A percentile compares a stretch with the other conserved stretches of the same genome.
Evolutionary conservation across 1,284 basidiomycete species (phyloP).

Genomic region (Pseudozyma tsukubaensis): DNA sequence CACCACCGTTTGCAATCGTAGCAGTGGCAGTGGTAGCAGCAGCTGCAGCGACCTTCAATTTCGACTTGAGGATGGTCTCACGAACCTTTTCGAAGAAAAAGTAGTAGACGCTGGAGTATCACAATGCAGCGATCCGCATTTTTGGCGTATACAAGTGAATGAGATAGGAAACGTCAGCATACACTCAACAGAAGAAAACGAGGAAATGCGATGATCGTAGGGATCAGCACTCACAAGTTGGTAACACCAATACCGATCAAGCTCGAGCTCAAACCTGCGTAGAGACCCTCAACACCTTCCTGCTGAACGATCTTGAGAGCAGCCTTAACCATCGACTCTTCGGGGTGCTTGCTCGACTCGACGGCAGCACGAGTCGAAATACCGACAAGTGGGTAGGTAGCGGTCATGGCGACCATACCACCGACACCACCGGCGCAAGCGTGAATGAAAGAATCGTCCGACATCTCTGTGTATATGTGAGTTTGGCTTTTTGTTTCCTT

Average conservation of each 20-base stretch:
- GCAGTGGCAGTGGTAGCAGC: constrained; percentile 69
- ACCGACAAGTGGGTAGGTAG: constrained; percentile 80
- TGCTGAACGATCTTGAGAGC: constrained; percentile 82
- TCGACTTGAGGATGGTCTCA: constrained; percentile 66
- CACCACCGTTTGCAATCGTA: constrained; percentile 62
- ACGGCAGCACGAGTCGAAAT: constrained; percentile 93
- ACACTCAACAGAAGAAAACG: neutral
- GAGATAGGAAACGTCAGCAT: neutral
- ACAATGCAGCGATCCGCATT: too few species aligned
- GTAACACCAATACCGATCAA: constrained; percentile 91
- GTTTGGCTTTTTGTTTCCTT: neutral
- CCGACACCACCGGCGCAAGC: constrained; percentile 89
- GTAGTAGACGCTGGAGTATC: constrained; percentile 67
- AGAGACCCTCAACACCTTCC: constrained; percentile 87
- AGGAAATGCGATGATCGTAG: neutral
- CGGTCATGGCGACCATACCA: constrained; percentile 76
- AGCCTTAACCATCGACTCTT: constrained; percentile 72
- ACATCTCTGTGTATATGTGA: constrained; percentile 25
- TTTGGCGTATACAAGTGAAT: too few species aligned
- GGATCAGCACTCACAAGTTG: constrained; percentile 74
- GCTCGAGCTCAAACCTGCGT: constrained; percentile 87
- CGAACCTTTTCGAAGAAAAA: constrained; percentile 69
- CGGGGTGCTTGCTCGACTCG: constrained; percentile 78
- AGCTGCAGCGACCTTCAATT: constrained; percentile 69
- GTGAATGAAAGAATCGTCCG: constrained; percentile 84